Conservation (phyloP, 208 protist genomes). For the Trypanosoma lewisi region DNA sequence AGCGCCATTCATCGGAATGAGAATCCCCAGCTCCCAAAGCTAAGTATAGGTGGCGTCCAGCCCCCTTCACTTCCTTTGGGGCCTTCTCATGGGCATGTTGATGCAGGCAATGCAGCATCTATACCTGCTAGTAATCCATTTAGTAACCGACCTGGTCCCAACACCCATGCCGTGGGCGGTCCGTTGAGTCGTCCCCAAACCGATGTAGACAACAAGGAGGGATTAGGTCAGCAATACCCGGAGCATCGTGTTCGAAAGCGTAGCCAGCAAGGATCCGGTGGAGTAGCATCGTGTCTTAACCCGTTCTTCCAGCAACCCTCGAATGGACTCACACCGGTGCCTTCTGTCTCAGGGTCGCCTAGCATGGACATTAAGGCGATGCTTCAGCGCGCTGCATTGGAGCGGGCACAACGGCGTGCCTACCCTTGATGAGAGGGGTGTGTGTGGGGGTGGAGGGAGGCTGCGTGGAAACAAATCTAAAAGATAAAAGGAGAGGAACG, state of each 20-base stretch:
- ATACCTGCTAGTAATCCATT: constrained; percentile 6
- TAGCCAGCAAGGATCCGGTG: constrained; percentile 22
- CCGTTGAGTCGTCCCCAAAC: not conserved
- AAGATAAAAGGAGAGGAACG: too few relatives aligned
- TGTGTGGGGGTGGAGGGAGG: too few relatives aligned
- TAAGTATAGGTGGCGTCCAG: not conserved
- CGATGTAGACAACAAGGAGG: not conserved
- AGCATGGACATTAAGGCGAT: constrained; percentile 73
- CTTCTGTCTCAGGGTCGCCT: constrained; percentile 11
- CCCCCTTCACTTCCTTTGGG: not conserved
- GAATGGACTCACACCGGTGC: constrained; percentile 20
- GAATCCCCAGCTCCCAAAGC: not conserved
- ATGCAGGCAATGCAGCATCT: constrained; percentile 1
- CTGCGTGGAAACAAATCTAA: too few relatives aligned
- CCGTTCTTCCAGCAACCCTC: constrained; percentile 36
- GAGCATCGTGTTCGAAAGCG: constrained; percentile 22
- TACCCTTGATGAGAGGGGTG: not conserved
- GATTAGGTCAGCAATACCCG: not conserved
- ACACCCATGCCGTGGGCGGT: constrained; percentile 4
- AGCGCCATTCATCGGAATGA: not conserved
- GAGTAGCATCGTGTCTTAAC: constrained; percentile 32
- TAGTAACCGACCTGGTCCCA: not conserved
- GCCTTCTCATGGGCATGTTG: not conserved
- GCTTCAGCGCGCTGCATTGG: constrained; percentile 71
- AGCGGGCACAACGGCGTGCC: constrained; percentile 54